Conservation (phyloP, 2,329 filamentous ascomycete genomes). For the Fusarium robinianum region DNA sequence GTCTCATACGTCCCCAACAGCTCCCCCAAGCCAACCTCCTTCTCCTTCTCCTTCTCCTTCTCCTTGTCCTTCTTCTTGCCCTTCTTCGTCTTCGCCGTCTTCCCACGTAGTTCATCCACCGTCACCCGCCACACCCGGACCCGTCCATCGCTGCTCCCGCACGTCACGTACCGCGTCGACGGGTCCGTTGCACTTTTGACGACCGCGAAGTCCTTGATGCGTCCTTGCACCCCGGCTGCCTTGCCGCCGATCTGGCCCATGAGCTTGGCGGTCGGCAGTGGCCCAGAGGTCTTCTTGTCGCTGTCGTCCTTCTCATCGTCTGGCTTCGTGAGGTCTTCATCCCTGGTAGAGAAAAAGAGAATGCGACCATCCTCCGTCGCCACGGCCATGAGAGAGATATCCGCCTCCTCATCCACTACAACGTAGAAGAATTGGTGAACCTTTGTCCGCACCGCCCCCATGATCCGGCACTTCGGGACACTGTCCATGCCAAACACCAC, state of each 20-base stretch:
- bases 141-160: conserved; percentile 83
- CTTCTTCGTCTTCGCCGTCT: conserved; percentile 36
- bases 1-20: conserved; percentile 82
- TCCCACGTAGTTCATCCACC: conserved; percentile 46
- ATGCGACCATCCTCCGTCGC: conserved; percentile 91
- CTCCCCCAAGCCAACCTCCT: conserved; percentile 56
- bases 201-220: conserved; percentile 88
- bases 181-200: conserved; percentile 51
- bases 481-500: conserved; percentile 90
- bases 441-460: conserved; percentile 73
- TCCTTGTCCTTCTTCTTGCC: conserved; percentile 26
- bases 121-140: conserved; percentile 76
- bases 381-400: conserved; percentile 65
- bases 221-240: conserved; percentile 65
- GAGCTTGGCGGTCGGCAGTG: conserved; percentile 63
- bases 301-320: conserved; percentile 38
- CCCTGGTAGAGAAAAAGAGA: conserved; percentile 76
- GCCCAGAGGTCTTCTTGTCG: conserved; percentile 33
- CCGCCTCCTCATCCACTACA: conserved; percentile 49
- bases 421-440: conserved; percentile 82
- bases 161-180: conserved; percentile 61
- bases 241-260: conserved; percentile 81
- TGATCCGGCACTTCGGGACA: conserved; percentile 73
- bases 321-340: conserved; percentile 48
- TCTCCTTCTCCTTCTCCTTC: conserved; percentile 33